Evolutionary conservation across 2,329 filamentous ascomycete species (phyloP).

Genomic region (Coniochaeta sp.): DNA sequence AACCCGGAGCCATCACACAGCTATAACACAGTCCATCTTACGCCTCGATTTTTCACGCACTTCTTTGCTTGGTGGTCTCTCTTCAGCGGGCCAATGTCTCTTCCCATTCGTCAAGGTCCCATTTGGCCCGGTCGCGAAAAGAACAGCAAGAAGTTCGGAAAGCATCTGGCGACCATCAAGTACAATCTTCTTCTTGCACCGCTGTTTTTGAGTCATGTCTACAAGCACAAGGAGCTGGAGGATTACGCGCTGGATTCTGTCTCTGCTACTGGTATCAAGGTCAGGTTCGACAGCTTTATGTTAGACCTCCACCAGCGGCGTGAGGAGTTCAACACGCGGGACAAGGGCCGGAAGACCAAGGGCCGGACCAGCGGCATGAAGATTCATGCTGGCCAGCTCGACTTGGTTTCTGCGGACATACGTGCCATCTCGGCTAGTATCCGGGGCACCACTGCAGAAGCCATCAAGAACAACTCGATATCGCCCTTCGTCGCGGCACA

Average conservation of each 20-base stretch:
- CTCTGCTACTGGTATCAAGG: slow-evolving; percentile 92
- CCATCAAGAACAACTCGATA: slow-evolving; percentile 55
- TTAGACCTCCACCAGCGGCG: slow-evolving; percentile 90
- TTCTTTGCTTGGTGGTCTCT: slow-evolving; percentile 98
- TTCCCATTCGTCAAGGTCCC: slow-evolving; percentile 85
- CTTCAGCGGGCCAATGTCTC: slow-evolving; percentile 88
- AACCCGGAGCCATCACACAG: slow-evolving; percentile 72
- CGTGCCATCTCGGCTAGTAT: slow-evolving; percentile 90
- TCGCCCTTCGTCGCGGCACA: slow-evolving; percentile 43
- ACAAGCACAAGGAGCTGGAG: slow-evolving; percentile 95
- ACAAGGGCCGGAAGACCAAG: slow-evolving; percentile 67
- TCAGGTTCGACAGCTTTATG: slow-evolving; percentile 94
- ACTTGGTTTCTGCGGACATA: slow-evolving; percentile 85
- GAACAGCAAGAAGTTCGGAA: slow-evolving; percentile 96
- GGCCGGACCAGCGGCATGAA: slow-evolving; percentile 87
- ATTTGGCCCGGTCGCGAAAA: slow-evolving; percentile 92
- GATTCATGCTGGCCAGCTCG: slow-evolving; percentile 89
- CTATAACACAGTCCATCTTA: slow-evolving; percentile 94
- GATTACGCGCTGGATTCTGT: slow-evolving; percentile 70
- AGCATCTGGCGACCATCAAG: slow-evolving; percentile 97
- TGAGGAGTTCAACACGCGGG: slow-evolving; percentile 80
- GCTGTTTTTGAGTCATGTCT: slow-evolving; percentile 91
- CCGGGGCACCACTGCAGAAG: slow-evolving; percentile 68
- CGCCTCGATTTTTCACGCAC: slow-evolving; percentile 93
- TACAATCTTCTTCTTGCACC: slow-evolving; percentile 91